Base-by-base conservation (phyloP, 768 basidiomycete genomes). In the Trametes cubensis region DNA sequence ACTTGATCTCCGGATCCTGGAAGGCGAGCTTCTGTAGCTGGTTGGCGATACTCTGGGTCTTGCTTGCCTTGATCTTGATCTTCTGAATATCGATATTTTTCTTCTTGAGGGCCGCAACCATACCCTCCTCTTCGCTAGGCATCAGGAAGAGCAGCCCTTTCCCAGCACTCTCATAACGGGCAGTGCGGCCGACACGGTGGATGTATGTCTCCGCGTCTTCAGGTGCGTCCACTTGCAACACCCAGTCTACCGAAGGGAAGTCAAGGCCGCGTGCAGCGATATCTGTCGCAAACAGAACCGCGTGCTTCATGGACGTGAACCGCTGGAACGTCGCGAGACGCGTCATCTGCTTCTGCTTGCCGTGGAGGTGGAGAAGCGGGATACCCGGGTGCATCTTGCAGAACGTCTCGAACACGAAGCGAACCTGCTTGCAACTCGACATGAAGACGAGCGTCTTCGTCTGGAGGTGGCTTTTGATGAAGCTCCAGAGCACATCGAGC, bases 121-220 rank as follows among this genome's bases (percentile, higher is more conserved):
- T 95, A 0, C 96, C 96, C 66, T 92, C 86, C 73, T 97, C 94
- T 73, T 99, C 97, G 71, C 88, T 94, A 2, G 96, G 96, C 67
- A 89, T 73, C 17, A 98, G 75, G 58, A 99, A 79, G 66, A 97
- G 74, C 39, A 98, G 74, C 0, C 86, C 89, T 70, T 94, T 92
- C 0, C 97, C 97, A 34, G 89, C 86, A 63, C 89, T 89, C 71
- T 95, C 89, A 70, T 98, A 98, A 51, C 96, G 80, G 47, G 96
- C 96, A 17, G 96, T 99, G 48, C 96, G 83, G 0, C 96, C 96
- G 2, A 99, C 95, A 30, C 96, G 87, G 73, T 99, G 96, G 42
- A 99, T 94, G 73, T 99, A 98, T 13, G 95, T 99, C 50, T 97
- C 95, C 6, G 90, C 94, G 70, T 99, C 96, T 76, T 99, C 96